Percentiles rank a stretch among this genome's conserved stretches.
Conservation (phyloP, 805 yeast species). For the Nakazawaea populi region DNA sequence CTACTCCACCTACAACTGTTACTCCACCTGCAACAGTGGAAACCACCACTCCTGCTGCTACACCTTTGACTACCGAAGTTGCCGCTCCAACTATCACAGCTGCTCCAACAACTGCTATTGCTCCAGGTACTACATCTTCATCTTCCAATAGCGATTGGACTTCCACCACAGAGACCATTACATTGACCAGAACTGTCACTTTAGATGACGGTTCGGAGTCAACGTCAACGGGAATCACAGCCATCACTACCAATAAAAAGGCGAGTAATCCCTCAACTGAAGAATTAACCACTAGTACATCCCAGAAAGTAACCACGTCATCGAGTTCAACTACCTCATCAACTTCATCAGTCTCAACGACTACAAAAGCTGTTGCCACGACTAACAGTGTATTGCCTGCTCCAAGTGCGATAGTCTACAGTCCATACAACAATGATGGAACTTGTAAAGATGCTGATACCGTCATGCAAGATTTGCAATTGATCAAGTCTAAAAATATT, state of each 20-base stretch:
- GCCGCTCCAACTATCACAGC: conserved; percentile 9
- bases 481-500: conserved; percentile 58
- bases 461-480: conserved; percentile 52
- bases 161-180: conserved; percentile 10
- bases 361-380: conserved; percentile 16
- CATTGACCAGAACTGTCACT: conserved; percentile 13
- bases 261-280: conserved; percentile 9
- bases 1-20: conserved; percentile 14
- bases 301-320: conserved; percentile 18
- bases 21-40: conserved; percentile 16
- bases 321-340: conserved; percentile 18
- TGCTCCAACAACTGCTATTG: conserved; percentile 10
- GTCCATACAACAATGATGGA: conserved; percentile 70
- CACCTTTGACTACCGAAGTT: conserved; percentile 3
- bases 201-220: conserved; percentile 17
- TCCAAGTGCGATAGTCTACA: conserved; percentile 64
- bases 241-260: conserved; percentile 19
- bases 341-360: conserved; percentile 13
- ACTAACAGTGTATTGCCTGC: conserved; percentile 15
- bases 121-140: conserved; percentile 13
- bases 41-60: conserved; percentile 14
- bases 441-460: conserved; percentile 55
- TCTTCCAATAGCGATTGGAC: conserved; percentile 13
- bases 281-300: conserved; percentile 11
- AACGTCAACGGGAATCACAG: conserved; percentile 45